Evolutionary conservation across 805 yeast species (phyloP), one percentile per base, ranked within the genome.

Genomic region (Pachysolen tannophilus): DNA sequence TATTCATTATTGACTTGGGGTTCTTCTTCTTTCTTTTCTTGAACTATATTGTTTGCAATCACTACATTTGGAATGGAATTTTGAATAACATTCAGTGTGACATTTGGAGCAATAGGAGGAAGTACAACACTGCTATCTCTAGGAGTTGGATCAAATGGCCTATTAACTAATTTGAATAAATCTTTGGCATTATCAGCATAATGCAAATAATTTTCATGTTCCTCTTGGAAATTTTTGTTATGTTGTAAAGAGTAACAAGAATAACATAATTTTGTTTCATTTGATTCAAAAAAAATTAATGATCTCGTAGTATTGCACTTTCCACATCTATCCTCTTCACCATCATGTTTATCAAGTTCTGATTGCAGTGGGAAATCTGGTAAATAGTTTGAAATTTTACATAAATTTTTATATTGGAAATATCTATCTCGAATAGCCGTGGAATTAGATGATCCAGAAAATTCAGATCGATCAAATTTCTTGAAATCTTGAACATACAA

Each of bases 401-500:
- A n/a, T n/a, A n/a, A n/a, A n/a, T n/a, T n/a, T n/a, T n/a, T n/a
- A n/a, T n/a, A n/a, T n/a, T n/a, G n/a, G n/a, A n/a, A n/a, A n/a
- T n/a, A n/a, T n/a, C n/a, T n/a, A n/a, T n/a, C n/a, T n/a, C n/a
- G n/a, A n/a, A n/a, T n/a, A n/a, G n/a, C n/a, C n/a, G n/a, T n/a
- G n/a, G n/a, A n/a, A n/a, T n/a, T n/a, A 20, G 26, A 14, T 13
- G 15, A 10, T 28, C 13, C 16, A 14, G 5, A 30, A 32, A 10
- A 25, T 23, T 19, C 37, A 25, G 1, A 20, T 16, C 8, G 36
- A 16, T 11, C 33, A 5, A 15, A 43, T 30, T 15, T 42, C 41
- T 45, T 50, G 13, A 15, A 40, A 39, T 61, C 76, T 34, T 56
- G 65, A 26, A 59, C 45, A 49, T 58, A 71, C 25, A 61, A 45